phyloP scores from a whole-genome alignment of 495 filamentous ascomycete genomes.

The Extremus antarcticus region DNA sequence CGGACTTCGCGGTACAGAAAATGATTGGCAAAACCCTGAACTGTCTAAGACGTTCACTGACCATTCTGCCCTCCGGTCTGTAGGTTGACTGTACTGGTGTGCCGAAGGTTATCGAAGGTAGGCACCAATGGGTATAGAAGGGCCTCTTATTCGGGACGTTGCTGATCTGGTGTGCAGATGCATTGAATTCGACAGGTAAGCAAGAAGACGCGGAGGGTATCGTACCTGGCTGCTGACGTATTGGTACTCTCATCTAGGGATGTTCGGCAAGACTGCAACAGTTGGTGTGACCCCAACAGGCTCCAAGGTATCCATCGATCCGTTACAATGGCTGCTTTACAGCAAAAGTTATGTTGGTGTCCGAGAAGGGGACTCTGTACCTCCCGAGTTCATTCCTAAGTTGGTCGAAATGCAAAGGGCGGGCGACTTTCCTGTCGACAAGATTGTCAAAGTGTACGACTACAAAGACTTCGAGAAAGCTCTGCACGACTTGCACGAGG shows the following conservation, averaged over 20 bases:
- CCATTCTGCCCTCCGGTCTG: no score
- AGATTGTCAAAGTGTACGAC: slow-evolving; percentile 7
- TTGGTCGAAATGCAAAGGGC: slow-evolving; percentile 12
- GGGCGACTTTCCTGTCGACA: slow-evolving; percentile 10
- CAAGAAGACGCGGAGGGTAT: no score
- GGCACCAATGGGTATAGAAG: no score
- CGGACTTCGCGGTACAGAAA: slow-evolving; percentile 1
- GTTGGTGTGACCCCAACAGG: slow-evolving; percentile 7
- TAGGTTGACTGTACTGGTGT: background rate
- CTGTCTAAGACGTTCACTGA: no score
- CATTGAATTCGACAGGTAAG: no score
- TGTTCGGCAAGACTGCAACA: slow-evolving; percentile 2
- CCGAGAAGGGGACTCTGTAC: slow-evolving; percentile 7
- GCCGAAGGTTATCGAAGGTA: background rate
- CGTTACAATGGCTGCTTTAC: slow-evolving; percentile 1
- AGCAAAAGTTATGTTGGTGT: slow-evolving; percentile 4
- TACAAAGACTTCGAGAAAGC: slow-evolving; percentile 9
- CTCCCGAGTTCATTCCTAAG: slow-evolving; percentile 10
- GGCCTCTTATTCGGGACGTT: no score
- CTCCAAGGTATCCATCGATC: slow-evolving; percentile 4
- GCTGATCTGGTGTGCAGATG: no score
- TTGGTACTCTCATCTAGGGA: background rate
- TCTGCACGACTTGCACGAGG: slow-evolving; percentile 3
- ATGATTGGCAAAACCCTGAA: no score
- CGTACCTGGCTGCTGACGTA: no score